Evolutionary conservation across 2,329 filamentous ascomycete species (phyloP).

Genomic region (Ophiostoma australiae): DNA sequence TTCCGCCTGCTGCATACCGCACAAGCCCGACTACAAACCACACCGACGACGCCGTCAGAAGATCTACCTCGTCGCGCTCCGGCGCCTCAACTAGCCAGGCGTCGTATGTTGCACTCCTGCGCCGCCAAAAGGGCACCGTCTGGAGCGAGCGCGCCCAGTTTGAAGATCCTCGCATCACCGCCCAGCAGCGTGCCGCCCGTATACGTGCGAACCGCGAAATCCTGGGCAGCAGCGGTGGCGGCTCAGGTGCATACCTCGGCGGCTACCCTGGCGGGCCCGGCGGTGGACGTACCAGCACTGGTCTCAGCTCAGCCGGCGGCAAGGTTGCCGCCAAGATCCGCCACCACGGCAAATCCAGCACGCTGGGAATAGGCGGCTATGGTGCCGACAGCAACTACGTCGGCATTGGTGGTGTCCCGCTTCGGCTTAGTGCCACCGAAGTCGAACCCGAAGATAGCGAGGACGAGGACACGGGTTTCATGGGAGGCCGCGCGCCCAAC

Average conservation of each 20-base stretch:
- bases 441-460: constrained; percentile 84
- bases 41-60: constrained; percentile 50
- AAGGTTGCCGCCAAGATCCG: constrained; percentile 80
- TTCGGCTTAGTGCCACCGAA: constrained; percentile 90
- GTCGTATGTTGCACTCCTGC: constrained; percentile 93
- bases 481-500: constrained; percentile 37
- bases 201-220: constrained; percentile 81
- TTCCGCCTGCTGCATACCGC: constrained; percentile 53
- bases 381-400: constrained; percentile 71
- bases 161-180: constrained; percentile 78
- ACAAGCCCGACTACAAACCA: constrained; percentile 44
- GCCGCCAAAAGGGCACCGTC: constrained; percentile 95
- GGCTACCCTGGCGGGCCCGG: constrained; percentile 43
- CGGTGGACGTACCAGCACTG: constrained; percentile 55
- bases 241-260: constrained; percentile 25
- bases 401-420: constrained; percentile 72
- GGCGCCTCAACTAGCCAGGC: constrained; percentile 45
- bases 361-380: constrained; percentile 73
- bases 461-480: constrained; percentile 54
- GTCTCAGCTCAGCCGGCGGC: constrained; percentile 52
- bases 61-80: constrained; percentile 78
- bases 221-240: constrained; percentile 59
- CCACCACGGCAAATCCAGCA: constrained; percentile 65
- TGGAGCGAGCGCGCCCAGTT: constrained; percentile 95
- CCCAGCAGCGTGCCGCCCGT: constrained; percentile 82